A percentile compares a stretch with the other conserved stretches of the same genome.
phyloP scores from a whole-genome alignment of 2,329 filamentous ascomycete genomes.

The Colletotrichum sp. region DNA sequence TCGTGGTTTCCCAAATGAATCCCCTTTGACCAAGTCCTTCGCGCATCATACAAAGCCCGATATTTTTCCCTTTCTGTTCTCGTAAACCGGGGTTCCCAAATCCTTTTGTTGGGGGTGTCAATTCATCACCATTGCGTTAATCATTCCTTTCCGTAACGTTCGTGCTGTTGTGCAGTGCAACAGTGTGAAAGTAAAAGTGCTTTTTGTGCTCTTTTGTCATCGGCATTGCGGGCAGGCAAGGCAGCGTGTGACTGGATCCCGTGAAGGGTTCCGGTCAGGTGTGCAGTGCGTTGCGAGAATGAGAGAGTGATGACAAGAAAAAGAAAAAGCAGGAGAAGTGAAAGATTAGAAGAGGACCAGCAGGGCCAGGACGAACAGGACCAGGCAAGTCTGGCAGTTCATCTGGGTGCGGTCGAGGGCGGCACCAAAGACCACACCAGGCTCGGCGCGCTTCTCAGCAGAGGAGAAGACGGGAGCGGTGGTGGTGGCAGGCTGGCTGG shows the following conservation, averaged over 20 bases:
- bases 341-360: conserved; percentile 33
- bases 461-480: conserved; percentile 33
- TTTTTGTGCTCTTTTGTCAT: neutral
- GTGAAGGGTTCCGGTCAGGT: neutral
- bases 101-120: neutral
- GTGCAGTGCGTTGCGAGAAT: neutral
- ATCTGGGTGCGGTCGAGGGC: conserved; percentile 33
- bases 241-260: neutral
- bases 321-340: neutral
- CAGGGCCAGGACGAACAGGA: conserved; percentile 40
- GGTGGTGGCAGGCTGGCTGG: neutral
- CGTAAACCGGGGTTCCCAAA: neutral
- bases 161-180: neutral
- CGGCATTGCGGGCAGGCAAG: neutral
- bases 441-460: conserved; percentile 35
- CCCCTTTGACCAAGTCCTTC: neutral
- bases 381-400: conserved; percentile 32
- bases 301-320: neutral
- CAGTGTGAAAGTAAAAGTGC: neutral
- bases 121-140: neutral
- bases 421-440: conserved; percentile 26
- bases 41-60: neutral
- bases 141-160: neutral
- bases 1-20: neutral
- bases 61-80: neutral